Evolutionary conservation across 2,329 filamentous ascomycete species (phyloP).

Genomic region (Ophiostoma australiae): DNA sequence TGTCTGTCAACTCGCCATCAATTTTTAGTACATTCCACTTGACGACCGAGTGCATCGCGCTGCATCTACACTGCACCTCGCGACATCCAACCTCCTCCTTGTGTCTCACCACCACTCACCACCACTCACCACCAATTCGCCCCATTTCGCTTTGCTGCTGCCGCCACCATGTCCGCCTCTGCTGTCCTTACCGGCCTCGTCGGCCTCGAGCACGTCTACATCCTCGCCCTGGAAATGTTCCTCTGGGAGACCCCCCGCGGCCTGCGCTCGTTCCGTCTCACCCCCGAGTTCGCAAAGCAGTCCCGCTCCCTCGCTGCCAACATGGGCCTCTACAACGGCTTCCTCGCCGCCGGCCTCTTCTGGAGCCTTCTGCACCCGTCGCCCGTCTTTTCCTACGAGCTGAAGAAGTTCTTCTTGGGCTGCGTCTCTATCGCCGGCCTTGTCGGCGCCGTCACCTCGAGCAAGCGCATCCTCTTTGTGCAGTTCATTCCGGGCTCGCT

Average conservation of each 20-base stretch:
- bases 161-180: slow-evolving; percentile 18
- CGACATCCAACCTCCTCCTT: background rate
- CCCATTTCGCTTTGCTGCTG: background rate
- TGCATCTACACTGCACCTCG: background rate
- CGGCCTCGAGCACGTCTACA: slow-evolving; percentile 44
- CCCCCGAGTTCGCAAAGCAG: slow-evolving; percentile 43
- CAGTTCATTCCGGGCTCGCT: slow-evolving; percentile 39
- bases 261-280: slow-evolving; percentile 42
- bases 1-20: background rate
- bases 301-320: slow-evolving; percentile 45
- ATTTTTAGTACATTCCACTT: background rate
- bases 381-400: slow-evolving; percentile 39
- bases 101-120: background rate
- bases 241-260: slow-evolving; percentile 46
- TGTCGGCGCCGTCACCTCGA: slow-evolving; percentile 42
- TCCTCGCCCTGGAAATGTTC: slow-evolving; percentile 47
- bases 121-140: background rate
- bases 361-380: slow-evolving; percentile 47
- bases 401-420: slow-evolving; percentile 46
- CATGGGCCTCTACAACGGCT: slow-evolving; percentile 51
- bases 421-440: slow-evolving; percentile 44
- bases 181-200: slow-evolving; percentile 37
- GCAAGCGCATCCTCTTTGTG: slow-evolving; percentile 40
- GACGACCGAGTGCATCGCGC: background rate
- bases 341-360: slow-evolving; percentile 45